Percentiles rank a stretch among this genome's conserved stretches.
Evolutionary conservation across 352 stramenopile genomes (phyloP).

Genomic region (Pythium volutum): DNA sequence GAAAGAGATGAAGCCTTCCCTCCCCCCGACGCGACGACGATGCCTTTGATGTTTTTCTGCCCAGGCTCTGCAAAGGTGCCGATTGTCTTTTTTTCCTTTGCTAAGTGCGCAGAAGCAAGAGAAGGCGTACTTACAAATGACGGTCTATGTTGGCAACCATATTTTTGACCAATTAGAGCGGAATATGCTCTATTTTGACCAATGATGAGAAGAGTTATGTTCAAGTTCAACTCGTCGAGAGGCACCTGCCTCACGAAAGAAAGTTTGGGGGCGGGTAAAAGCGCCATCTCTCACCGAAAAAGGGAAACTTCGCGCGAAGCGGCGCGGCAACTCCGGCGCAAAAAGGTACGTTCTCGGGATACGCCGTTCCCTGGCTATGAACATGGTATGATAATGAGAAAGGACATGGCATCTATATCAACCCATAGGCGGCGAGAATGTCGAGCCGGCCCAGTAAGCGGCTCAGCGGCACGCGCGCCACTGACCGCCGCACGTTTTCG

Average conservation of each 20-base stretch:
- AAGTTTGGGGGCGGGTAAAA: background rate
- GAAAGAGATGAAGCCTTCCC: too few relatives aligned
- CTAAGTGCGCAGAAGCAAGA: background rate
- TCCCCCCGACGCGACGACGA: background rate
- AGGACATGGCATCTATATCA: too few relatives aligned
- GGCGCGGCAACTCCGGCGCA: background rate
- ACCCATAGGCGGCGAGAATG: background rate
- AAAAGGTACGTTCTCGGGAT: background rate
- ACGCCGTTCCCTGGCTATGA: background rate
- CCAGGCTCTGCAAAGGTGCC: slow-evolving; percentile 9
- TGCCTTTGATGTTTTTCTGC: too few relatives aligned
- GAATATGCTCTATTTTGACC: background rate
- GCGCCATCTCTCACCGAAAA: too few relatives aligned
- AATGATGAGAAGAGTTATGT: background rate
- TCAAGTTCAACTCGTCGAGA: slow-evolving; percentile 16
- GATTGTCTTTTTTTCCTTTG: background rate
- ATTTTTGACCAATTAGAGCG: background rate
- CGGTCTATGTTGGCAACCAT: slow-evolving; percentile 1
- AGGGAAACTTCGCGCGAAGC: background rate
- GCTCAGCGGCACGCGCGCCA: slow-evolving; percentile 24
- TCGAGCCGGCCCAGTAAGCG: slow-evolving; percentile 29
- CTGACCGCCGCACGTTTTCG: slow-evolving; percentile 40
- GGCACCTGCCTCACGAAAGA: background rate
- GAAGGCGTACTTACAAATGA: slow-evolving; percentile 5
- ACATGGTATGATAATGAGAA: too few relatives aligned